These are phyloP conservation scores for Fusarium sp. DNA, from an alignment of 2,329 filamentous ascomycete species.

Conservation along the genomic window DNA sequence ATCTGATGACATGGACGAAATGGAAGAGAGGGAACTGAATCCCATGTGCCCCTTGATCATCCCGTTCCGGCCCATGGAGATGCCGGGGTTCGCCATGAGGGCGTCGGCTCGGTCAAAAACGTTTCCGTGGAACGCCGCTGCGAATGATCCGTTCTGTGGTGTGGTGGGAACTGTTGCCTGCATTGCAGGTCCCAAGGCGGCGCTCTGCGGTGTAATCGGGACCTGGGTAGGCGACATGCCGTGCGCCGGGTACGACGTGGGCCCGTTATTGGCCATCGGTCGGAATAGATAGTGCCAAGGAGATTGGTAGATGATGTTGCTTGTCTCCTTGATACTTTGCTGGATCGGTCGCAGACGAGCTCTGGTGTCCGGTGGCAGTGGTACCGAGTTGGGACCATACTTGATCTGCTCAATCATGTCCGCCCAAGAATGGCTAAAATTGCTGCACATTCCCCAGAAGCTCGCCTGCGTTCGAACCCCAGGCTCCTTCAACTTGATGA, in stretches of 20 bases:
- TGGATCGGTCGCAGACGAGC: slow-evolving; percentile 80
- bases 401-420: slow-evolving; percentile 70
- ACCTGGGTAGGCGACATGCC: slow-evolving; percentile 46
- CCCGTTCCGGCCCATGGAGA: slow-evolving; percentile 63
- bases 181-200: slow-evolving; percentile 85
- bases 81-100: slow-evolving; percentile 64
- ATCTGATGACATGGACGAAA: slow-evolving; percentile 54
- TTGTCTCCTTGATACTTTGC: slow-evolving; percentile 81
- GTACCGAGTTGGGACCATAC: slow-evolving; percentile 58
- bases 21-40: slow-evolving; percentile 52
- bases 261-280: slow-evolving; percentile 30
- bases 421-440: slow-evolving; percentile 74
- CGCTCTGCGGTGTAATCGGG: slow-evolving; percentile 88
- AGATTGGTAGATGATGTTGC: slow-evolving; percentile 69
- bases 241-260: slow-evolving; percentile 37
- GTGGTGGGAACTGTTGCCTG: slow-evolving; percentile 86
- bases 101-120: slow-evolving; percentile 68
- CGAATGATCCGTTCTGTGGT: slow-evolving; percentile 65
- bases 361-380: slow-evolving; percentile 72
- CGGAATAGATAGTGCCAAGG: slow-evolving; percentile 61
- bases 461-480: slow-evolving; percentile 69
- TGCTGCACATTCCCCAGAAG: slow-evolving; percentile 76
- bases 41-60: slow-evolving; percentile 54
- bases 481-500: slow-evolving; percentile 85
- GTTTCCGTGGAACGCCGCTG: slow-evolving; percentile 61